phyloP scores from a whole-genome alignment of 2,329 filamentous ascomycete species.

The Arthroderma sp. region DNA sequence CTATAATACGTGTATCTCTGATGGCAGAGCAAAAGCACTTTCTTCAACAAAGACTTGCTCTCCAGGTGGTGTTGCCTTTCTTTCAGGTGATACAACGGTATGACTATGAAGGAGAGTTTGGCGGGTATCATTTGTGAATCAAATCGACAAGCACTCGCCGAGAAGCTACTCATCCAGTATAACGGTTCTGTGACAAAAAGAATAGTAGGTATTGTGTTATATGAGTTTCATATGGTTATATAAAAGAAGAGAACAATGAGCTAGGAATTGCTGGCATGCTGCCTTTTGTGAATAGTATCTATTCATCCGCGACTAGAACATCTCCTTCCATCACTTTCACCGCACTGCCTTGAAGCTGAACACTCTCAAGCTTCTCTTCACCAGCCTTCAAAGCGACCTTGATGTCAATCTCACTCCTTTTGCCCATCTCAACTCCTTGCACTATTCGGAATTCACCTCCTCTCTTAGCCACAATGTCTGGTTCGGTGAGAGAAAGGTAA shows the following conservation, averaged over 20 bases:
- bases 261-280: neutral
- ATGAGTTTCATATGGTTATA: too few relatives aligned
- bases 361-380: slow-evolving; percentile 10
- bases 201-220: too few relatives aligned
- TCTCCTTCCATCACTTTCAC: slow-evolving; percentile 11
- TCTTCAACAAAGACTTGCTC: too few relatives aligned
- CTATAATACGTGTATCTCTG: too few relatives aligned
- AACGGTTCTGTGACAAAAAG: too few relatives aligned
- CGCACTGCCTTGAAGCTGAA: slow-evolving; percentile 11
- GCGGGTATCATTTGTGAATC: too few relatives aligned
- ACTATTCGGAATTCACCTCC: slow-evolving; percentile 19
- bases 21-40: too few relatives aligned
- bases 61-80: too few relatives aligned
- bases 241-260: neutral
- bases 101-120: too few relatives aligned
- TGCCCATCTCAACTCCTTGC: slow-evolving; percentile 41
- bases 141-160: too few relatives aligned
- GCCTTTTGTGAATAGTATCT: neutral
- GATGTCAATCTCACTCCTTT: slow-evolving; percentile 36
- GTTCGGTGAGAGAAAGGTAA: slow-evolving; percentile 31
- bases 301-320: slow-evolving; percentile 7
- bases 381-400: slow-evolving; percentile 28
- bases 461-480: slow-evolving; percentile 7
- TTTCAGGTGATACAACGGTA: too few relatives aligned
- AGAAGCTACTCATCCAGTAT: too few relatives aligned